phyloP scores from a whole-genome alignment of 2,329 filamentous ascomycete species.

The Colletotrichum lupini region DNA sequence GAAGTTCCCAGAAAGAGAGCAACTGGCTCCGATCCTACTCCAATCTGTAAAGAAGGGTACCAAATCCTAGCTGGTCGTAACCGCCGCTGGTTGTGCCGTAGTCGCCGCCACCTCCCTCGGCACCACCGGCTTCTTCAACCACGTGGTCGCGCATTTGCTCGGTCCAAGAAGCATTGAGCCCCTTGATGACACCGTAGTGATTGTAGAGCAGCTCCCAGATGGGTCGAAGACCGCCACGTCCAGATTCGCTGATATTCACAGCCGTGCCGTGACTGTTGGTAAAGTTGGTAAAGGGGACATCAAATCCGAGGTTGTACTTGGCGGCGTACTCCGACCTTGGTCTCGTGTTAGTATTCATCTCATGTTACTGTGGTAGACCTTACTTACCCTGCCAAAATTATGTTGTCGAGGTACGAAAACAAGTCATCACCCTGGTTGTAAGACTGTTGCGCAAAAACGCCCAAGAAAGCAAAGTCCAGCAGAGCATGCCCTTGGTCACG shows the following conservation, averaged over 20 bases:
- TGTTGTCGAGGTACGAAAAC: constrained; percentile 46
- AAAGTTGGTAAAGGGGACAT: constrained; percentile 55
- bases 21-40: not conserved
- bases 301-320: constrained; percentile 55
- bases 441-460: constrained; percentile 52
- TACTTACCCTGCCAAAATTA: constrained; percentile 49
- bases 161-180: constrained; percentile 50
- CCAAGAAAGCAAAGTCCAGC: constrained; percentile 52
- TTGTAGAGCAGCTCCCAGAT: constrained; percentile 52
- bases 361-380: not conserved
- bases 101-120: constrained; percentile 56
- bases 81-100: constrained; percentile 54
- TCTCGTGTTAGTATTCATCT: not conserved
- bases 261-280: constrained; percentile 50
- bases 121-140: constrained; percentile 44
- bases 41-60: constrained; percentile 41
- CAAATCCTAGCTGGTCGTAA: constrained; percentile 50
- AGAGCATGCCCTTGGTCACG: constrained; percentile 57
- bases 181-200: constrained; percentile 52
- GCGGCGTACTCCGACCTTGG: constrained; percentile 48
- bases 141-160: constrained; percentile 49
- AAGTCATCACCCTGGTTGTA: constrained; percentile 56
- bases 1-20: not conserved
- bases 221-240: constrained; percentile 49
- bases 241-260: constrained; percentile 44